Evolutionary conservation across 805 yeast genomes (phyloP).

Genomic region (Candida tibetensis): DNA sequence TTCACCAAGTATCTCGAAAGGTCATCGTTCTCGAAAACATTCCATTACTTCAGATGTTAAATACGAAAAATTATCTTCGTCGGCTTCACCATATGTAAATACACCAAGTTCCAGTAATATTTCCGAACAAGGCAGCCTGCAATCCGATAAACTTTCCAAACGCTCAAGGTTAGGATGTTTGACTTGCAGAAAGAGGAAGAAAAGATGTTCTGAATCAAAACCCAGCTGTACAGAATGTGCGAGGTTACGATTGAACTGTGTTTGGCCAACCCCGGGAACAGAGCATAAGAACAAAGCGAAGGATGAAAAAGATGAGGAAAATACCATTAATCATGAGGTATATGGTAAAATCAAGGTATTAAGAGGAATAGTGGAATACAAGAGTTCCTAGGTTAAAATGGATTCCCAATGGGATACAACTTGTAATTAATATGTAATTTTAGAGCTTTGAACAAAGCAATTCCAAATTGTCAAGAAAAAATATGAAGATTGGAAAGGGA

Average conservation of each 20-base stretch:
- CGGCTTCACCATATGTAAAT: constrained; percentile 1
- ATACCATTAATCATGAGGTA: constrained; percentile 51
- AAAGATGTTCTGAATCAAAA: constrained; percentile 69
- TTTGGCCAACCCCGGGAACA: constrained; percentile 73
- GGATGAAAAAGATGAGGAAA: constrained; percentile 47
- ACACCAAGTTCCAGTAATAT: not conserved
- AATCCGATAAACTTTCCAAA: constrained; percentile 26
- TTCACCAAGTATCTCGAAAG: constrained; percentile 1
- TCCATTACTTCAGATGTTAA: not conserved
- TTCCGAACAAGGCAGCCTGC: constrained; percentile 1
- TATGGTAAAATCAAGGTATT: constrained; percentile 60
- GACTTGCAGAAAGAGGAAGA: constrained; percentile 75
- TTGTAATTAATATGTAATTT: no score
- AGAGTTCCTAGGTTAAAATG: no score
- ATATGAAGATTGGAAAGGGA: no score
- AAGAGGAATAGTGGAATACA: constrained; percentile 59
- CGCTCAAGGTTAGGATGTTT: constrained; percentile 72
- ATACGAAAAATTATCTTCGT: constrained; percentile 1
- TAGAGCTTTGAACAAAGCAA: no score
- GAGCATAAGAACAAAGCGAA: constrained; percentile 59
- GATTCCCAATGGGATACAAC: no score
- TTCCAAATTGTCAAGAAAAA: no score
- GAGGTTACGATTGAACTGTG: constrained; percentile 62
- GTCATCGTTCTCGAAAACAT: not conserved
- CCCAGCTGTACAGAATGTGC: constrained; percentile 69